phyloP scores from a whole-genome alignment of 306 rosid genomes.

The Cotoneaster glaucophyllus region DNA sequence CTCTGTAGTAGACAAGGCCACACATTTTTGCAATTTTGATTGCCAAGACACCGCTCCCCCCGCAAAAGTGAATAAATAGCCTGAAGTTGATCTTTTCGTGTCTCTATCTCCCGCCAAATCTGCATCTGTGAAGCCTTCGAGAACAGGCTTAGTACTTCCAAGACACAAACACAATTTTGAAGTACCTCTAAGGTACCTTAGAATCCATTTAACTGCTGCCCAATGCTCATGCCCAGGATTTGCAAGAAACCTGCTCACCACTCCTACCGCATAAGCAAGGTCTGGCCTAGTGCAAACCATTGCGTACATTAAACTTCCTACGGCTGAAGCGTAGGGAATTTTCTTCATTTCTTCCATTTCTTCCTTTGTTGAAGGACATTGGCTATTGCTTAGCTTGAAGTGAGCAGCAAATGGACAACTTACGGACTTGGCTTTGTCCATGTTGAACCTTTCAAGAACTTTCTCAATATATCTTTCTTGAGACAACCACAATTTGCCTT shows the following conservation, averaged over 20 bases:
- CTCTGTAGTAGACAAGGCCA: too few relatives aligned
- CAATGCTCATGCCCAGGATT: background rate
- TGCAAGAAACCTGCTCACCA: background rate
- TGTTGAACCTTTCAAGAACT: background rate
- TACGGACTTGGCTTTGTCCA: background rate
- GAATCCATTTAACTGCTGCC: background rate
- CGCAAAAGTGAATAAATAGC: background rate
- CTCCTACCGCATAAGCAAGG: background rate
- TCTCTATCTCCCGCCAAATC: background rate
- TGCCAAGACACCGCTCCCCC: too few relatives aligned
- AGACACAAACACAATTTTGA: background rate
- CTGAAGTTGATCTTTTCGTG: background rate
- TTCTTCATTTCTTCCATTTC: background rate
- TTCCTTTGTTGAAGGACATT: background rate
- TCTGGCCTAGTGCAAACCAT: background rate
- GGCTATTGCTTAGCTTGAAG: background rate
- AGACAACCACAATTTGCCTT: too few relatives aligned
- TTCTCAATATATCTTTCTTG: too few relatives aligned
- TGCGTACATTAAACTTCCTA: background rate
- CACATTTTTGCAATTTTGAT: too few relatives aligned
- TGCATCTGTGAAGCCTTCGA: background rate
- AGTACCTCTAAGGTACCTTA: background rate
- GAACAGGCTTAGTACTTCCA: background rate
- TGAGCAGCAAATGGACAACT: background rate
- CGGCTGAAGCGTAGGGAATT: background rate